Evolutionary conservation across 2,329 filamentous ascomycete species (phyloP), one percentile per base, ranked within the genome.

Genomic region (Ilyonectria destructans): DNA sequence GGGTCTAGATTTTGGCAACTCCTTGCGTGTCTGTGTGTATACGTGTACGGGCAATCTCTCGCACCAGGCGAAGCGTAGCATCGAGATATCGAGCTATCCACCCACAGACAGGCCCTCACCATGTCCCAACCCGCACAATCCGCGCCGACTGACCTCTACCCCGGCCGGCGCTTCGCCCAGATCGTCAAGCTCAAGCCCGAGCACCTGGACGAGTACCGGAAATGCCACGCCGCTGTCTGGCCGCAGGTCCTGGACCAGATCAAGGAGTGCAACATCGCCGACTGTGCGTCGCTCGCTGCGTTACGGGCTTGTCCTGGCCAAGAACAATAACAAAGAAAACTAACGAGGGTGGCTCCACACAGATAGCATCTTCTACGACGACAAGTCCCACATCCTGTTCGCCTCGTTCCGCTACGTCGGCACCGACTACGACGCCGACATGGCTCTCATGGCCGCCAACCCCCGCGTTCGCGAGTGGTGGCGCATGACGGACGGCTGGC

Each of bases 371-470:
- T 94, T 88, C 81, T 89, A 93, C 73, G 91, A 93, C 76, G 85
- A 90, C 13, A 81, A 79, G 6, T 86, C 87, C 0, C 82, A 88
- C 61, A 90, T 91, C 48, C 85, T 96, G 1, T 95, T 95, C 77
- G 91, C 92, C 0, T 90, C 85, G 26, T 94, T 95, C 85, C 95
- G 93, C 79, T 96, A 95, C 75, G 85, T 92, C n/a, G 93, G 93
- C 0, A 87, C 87, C 67, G 87, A 93, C 70, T 95, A 89, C 68
- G 90, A 88, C 2, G 90, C 85, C 10, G 93, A 96, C 77, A 95
- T 96, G 93, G 87, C 89, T 79, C 86, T 85, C 69, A 95, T 95
- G 92, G 85, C 87, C 1, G 89, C 89, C 65, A 94, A 95, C 73
- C 87, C 89, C 1, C 91, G 91, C 76, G 91, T 95, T 37, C 87